Evolutionary conservation across 2,329 filamentous ascomycete species (phyloP), one percentile per base, ranked within the genome.

Genomic region (Blastomyces emzantsi): DNA sequence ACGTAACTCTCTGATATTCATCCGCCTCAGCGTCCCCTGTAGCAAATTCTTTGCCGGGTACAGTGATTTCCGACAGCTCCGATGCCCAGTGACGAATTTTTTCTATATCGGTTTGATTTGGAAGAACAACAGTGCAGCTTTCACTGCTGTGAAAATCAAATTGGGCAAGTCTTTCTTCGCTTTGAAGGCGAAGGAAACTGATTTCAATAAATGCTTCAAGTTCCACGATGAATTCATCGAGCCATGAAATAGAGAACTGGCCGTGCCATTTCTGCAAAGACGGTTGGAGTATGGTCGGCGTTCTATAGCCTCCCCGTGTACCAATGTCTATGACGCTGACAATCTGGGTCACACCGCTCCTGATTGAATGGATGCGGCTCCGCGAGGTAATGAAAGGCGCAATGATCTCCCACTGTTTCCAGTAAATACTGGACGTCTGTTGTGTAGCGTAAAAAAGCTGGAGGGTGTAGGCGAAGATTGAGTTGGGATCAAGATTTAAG

Each of bases 141-240:
- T 19, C 28, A 11, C 36, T 55, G 13, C 9, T 3, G 28, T 55
- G 33, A 6, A 28, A 25, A 52, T 28, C 49, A 52, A 52, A 25
- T 28, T 22, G 19, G 28, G 22, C 5, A 45, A 39, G 56, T 8
- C 22, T 49, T 93, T 94, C 63, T 91, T 62, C 58, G 17, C 28
- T 25, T 30, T 60, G 36, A 17, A 63, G 45, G 8, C 62, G 41
- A 54, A 54, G n/a, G 36, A 30, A 63, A 47, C 43, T 43, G 11
- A 57, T 17, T 33, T 62, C 61, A 58, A 39, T 36, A 33, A 55
- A 62, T 30, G 25, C 49, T 25, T 62, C 61, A 47, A 36, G 56
- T 19, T 47, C 33, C 36, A 36, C 49, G 15, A n/a, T 58, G 30
- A 62, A 62, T 30, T 62, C 28, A 39, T 36, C 33, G 19, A 55